These are phyloP conservation scores for Flaveria bidentis DNA, from an alignment of 129 eudicot species.

Conservation along the genomic window DNA sequence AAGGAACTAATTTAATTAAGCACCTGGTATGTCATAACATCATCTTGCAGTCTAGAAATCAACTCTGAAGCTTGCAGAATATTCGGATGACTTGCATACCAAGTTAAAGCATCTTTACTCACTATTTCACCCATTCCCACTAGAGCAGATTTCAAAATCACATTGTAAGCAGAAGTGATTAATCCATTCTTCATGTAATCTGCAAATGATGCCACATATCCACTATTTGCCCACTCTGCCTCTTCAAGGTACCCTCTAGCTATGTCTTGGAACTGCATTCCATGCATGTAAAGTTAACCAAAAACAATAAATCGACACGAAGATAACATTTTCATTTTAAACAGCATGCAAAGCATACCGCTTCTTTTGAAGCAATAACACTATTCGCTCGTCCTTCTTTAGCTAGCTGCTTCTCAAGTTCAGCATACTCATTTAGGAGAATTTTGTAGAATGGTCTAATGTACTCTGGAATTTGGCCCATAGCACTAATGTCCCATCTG, in stretches of 20 bases:
- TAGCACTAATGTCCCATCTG: not conserved
- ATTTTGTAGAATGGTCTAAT: constrained; percentile 27
- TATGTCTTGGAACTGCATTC: constrained; percentile 29
- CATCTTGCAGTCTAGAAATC: constrained; percentile 36
- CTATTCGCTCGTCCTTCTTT: constrained; percentile 25
- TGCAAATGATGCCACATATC: constrained; percentile 28
- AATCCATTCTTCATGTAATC: constrained; percentile 36
- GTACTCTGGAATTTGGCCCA: constrained; percentile 35
- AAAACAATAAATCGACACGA: too few species aligned
- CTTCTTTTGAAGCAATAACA: constrained; percentile 30
- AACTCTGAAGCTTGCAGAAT: constrained; percentile 21
- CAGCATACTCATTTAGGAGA: constrained; percentile 32
- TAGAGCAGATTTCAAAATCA: constrained; percentile 24
- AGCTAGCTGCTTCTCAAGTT: constrained; percentile 29
- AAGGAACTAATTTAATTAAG: not conserved
- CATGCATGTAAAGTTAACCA: not conserved
- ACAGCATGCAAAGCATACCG: not conserved
- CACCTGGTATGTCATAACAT: constrained; percentile 34
- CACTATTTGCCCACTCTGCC: constrained; percentile 40
- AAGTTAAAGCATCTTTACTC: constrained; percentile 28
- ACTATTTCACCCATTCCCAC: constrained; percentile 33
- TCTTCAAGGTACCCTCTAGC: constrained; percentile 35
- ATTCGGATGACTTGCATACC: constrained; percentile 30
- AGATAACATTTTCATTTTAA: not conserved
- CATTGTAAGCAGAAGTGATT: constrained; percentile 30